Base-by-base conservation (phyloP, 306 rosid genomes). In the Begonia peltatifolia region DNA sequence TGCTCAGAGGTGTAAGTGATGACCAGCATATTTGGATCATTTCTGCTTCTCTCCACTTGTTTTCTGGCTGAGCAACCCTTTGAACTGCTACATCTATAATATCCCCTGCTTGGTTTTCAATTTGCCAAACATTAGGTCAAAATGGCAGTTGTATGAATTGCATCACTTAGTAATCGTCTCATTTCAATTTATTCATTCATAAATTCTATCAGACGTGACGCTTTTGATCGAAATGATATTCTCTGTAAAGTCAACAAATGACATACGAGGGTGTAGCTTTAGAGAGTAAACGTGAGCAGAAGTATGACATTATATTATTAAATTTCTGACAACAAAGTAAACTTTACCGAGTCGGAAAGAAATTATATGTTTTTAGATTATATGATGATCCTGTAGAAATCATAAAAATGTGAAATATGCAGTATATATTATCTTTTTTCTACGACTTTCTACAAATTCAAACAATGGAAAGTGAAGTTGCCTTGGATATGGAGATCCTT, bases 401-500 rank as follows among this genome's bases (percentile, higher is more conserved):
- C 14, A 44, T 44, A n/a, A 44, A 6, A 44, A 44, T 44, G 11
- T 13, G 14, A 10, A 10, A 44, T 44, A 44, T 44, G 4, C 3
- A 44, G 47, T 3, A 20, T 55, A 41, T 36, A 4, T 55, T 44
- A 44, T 43, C n/a, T 17, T 17, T 17, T 17, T 17, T 17, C 47
- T 1, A 10, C 13, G 42, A n/a, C 16, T 14, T 55, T 1, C 38
- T 41, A 0, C 35, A 25, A 22, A 42, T 35, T 44, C 30, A 18
- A 42, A 41, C 13, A 41, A 2, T 9, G 0, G 17, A 42, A 25
- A 2, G 5, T 2, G 47, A 38, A 62, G 57, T 10, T 44, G 79
- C 97, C 97, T 88, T 58, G 97, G 97, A 77, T 82, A 84, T 46
- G 95, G 97, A 55, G 97, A 88, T 43, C 97, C 97, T 82, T 88